Evolutionary conservation across 768 basidiomycete genomes (phyloP).

Genomic region (Agrocybe praecox): DNA sequence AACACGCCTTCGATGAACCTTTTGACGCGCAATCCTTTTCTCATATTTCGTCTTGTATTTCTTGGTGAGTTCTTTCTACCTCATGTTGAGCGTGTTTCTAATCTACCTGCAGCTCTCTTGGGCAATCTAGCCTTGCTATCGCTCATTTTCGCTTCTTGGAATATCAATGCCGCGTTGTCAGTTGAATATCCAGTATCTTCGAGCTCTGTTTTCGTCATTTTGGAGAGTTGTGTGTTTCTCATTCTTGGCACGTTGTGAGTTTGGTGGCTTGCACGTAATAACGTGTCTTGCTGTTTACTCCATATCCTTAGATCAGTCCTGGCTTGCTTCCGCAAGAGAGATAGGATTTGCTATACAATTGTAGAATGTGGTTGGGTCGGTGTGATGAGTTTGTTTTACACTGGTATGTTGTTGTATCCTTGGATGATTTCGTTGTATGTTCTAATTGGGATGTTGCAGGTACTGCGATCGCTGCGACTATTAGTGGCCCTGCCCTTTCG

Average conservation of each 20-base stretch:
- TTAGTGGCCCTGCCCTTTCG: constrained; percentile 36
- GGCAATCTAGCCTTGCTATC: constrained; percentile 52
- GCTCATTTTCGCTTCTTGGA: constrained; percentile 62
- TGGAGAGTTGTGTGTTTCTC: constrained; percentile 30
- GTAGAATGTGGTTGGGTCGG: constrained; percentile 62
- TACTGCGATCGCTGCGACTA: constrained; percentile 47
- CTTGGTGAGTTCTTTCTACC: constrained; percentile 45
- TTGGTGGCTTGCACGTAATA: neutral
- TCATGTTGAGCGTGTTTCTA: neutral
- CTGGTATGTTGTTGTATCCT: constrained; percentile 40
- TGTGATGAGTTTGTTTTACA: constrained; percentile 48
- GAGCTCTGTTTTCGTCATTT: neutral
- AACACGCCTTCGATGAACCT: constrained; percentile 8
- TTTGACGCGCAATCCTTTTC: constrained; percentile 51
- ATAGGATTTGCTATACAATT: constrained; percentile 42
- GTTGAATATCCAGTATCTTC: constrained; percentile 39
- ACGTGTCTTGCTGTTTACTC: too few relatives aligned
- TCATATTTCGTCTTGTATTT: constrained; percentile 56
- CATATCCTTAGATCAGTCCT: constrained; percentile 33
- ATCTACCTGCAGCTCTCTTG: constrained; percentile 41
- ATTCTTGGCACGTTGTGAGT: constrained; percentile 29
- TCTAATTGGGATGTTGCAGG: constrained; percentile 31
- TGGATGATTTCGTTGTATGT: neutral
- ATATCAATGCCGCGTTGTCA: constrained; percentile 40
- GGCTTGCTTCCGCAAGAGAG: constrained; percentile 35